phyloP scores from a whole-genome alignment of 2,329 filamentous ascomycete species.

The Hysterium pulicare region DNA sequence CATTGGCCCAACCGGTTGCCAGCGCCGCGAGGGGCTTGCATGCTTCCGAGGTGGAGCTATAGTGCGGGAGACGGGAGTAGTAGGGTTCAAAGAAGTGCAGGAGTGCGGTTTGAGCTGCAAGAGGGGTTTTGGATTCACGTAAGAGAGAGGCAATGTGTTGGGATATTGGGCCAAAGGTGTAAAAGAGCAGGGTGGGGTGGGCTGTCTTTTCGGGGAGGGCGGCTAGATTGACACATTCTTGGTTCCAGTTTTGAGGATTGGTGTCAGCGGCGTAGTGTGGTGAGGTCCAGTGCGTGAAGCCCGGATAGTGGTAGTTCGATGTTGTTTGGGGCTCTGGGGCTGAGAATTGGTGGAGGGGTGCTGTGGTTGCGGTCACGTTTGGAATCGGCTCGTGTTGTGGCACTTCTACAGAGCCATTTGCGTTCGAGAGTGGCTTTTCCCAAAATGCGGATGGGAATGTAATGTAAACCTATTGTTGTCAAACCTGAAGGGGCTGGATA shows the following conservation, averaged over 20 bases:
- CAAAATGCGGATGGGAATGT: conserved; percentile 77
- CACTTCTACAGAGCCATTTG: neutral
- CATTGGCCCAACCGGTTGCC: conserved; percentile 73
- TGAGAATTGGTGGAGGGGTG: conserved; percentile 31
- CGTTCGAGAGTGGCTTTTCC: conserved; percentile 39
- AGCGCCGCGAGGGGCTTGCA: conserved; percentile 64
- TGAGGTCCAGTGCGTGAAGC: conserved; percentile 73
- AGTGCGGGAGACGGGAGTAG: conserved; percentile 70
- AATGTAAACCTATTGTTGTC: conserved; percentile 37
- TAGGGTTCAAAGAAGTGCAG: conserved; percentile 72
- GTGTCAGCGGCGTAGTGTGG: conserved; percentile 63
- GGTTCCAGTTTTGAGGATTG: conserved; percentile 66
- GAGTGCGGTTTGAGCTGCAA: conserved; percentile 48
- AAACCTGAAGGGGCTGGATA: conserved; percentile 4
- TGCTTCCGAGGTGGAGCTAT: conserved; percentile 48
- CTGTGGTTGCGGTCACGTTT: conserved; percentile 37
- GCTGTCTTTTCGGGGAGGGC: conserved; percentile 55
- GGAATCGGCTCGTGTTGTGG: conserved; percentile 19
- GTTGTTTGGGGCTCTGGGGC: conserved; percentile 27
- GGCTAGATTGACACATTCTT: conserved; percentile 74
- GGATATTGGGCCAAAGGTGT: conserved; percentile 59
- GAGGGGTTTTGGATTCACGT: conserved; percentile 39
- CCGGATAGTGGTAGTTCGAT: conserved; percentile 46
- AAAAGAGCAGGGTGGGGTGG: conserved; percentile 85
- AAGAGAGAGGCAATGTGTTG: conserved; percentile 28